Conservation (phyloP, 2,329 filamentous ascomycete species). For the Monosporascus sp. region DNA sequence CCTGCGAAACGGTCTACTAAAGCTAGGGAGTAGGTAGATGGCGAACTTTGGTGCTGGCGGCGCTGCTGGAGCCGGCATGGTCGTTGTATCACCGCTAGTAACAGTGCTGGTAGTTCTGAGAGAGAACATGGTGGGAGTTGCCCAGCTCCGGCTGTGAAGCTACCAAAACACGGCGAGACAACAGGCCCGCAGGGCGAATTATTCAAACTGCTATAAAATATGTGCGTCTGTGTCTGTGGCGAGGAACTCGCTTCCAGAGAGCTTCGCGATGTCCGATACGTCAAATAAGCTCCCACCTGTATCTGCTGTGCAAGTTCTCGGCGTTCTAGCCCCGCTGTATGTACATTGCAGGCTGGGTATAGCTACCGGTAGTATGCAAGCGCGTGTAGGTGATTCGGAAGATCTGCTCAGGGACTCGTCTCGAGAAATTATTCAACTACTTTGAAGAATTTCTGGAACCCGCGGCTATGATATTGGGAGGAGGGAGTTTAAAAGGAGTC, state of each 20-base stretch:
- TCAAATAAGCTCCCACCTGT: not conserved
- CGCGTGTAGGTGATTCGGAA: not conserved
- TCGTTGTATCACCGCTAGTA: not conserved
- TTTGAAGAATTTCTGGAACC: not conserved
- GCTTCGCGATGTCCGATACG: not conserved
- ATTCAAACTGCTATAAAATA: not conserved
- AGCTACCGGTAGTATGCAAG: not conserved
- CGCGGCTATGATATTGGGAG: not conserved
- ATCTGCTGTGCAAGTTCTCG: not conserved
- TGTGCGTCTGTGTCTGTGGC: not conserved
- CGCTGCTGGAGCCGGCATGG: constrained; percentile 6
- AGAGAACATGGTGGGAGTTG: not conserved
- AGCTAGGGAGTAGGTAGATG: constrained; percentile 46
- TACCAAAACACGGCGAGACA: not conserved
- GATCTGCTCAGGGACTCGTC: not conserved
- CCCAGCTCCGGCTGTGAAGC: no score
- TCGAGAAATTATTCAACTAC: not conserved
- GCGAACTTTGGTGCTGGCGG: constrained; percentile 38
- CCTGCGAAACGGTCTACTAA: constrained; percentile 43
- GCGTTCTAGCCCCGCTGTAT: not conserved
- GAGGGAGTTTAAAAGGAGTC: not conserved
- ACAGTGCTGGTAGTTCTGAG: not conserved
- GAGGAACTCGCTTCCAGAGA: not conserved
- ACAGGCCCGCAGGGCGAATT: not conserved
- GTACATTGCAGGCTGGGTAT: not conserved